A percentile compares a stretch with the other conserved stretches of the same genome.
Evolutionary conservation across 148 eudicot species (phyloP).

Genomic region (Polygonum aviculare): DNA sequence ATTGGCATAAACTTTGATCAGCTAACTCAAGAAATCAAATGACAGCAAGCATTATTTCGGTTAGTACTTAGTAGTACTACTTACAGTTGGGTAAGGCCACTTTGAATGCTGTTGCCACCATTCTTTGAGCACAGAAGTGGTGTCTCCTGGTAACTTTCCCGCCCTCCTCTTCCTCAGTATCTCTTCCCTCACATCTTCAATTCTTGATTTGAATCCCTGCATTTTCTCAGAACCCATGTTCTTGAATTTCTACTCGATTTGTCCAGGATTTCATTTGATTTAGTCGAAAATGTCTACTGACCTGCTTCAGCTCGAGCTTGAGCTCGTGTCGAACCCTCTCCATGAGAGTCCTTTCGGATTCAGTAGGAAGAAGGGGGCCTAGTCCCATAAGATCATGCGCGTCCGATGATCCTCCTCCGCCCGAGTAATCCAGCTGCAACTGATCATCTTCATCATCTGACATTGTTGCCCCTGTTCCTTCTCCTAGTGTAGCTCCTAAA

Average conservation of each 20-base stretch:
- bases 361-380: conserved; percentile 87
- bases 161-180: conserved; percentile 90
- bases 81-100: conserved; percentile 99
- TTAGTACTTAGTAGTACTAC: conserved; percentile 7
- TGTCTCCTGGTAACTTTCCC: conserved; percentile 95
- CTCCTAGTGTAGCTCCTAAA: conserved; percentile 56
- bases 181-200: conserved; percentile 97
- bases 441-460: conserved; percentile 90
- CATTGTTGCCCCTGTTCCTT: conserved; percentile 87
- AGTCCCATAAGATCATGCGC: conserved; percentile 87
- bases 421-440: conserved; percentile 52
- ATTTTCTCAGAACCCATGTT: not conserved
- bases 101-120: conserved; percentile 99
- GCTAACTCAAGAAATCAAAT: not conserved
- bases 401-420: conserved; percentile 44
- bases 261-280: not conserved
- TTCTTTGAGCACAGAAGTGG: conserved; percentile 82
- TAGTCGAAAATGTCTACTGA: not conserved
- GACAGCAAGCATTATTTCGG: not conserved
- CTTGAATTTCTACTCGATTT: too few relatives aligned
- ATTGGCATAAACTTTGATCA: not conserved
- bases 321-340: conserved; percentile 93
- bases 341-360: conserved; percentile 91
- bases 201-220: conserved; percentile 93
- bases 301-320: conserved; percentile 94